Base-by-base conservation (phyloP, 441 rosid genomes). In the Populus hybrid region DNA sequence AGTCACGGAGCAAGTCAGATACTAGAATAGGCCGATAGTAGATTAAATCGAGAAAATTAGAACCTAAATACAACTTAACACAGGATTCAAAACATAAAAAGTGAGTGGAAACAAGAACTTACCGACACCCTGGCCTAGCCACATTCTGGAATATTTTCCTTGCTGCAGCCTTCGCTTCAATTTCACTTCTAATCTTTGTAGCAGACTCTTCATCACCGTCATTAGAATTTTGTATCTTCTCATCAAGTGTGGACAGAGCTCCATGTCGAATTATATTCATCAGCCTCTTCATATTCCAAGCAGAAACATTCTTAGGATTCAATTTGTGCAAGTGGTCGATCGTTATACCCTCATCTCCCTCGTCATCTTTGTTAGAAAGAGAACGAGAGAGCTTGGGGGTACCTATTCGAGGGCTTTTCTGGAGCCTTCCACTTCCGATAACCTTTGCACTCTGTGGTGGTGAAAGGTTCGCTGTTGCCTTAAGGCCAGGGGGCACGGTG, bases 121-220 rank as follows among this genome's bases (percentile, higher is more conserved):
- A 93, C 98, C 89, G 88, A 73, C 89, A 65, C 2, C 98, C 92
- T 2, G 81, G 81, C 76, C 77, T 84, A 78, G 96, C 93, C 1
- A 89, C 90, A 82, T 93, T 93, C 70, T 80, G 85, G 81, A 86
- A 91, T 73, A 95, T 93, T 84, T 92, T 93, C 76, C 92, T 90
- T 5, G 97, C 97, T 14, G 97, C 97, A 77, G 88, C 85, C 77
- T 89, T 95, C 18, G 98, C 98, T 85, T 92, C 95, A 57, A 75
- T 73, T 79, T 94, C 98, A 70, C 94, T 94, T 70, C 88, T 79
- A 69, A 95, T 95, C 70, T 91, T 84, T 10, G 85, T 81, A 2
- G 91, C 81, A 16, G 88, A 83, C 77, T 92, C 98, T 70, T 90
- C 94, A 74, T 89, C 99, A 36, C 83, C 73, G n/a, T 63, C 72